Percentiles rank a stretch among this genome's conserved stretches.
Conservation (phyloP, 2,329 filamentous ascomycete genomes). For the Trichothecium sympodiale region DNA sequence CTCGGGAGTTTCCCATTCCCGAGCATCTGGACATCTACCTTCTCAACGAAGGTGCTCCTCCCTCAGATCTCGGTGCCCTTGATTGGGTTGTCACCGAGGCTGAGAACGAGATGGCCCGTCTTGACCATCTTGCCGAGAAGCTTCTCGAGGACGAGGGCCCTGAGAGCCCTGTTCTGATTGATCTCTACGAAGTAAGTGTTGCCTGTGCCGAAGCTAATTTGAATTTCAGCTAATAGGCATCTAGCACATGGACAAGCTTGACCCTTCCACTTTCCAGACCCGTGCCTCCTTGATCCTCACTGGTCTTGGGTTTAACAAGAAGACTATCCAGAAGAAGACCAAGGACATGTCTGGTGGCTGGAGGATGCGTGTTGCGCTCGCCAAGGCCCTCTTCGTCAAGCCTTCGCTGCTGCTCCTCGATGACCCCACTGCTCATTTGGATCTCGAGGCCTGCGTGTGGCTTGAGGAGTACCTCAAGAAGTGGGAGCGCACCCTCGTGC, state of each 20-base stretch:
- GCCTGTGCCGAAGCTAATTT: background rate
- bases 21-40: conserved; percentile 98
- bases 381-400: conserved; percentile 97
- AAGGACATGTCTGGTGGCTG: conserved; percentile 99
- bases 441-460: conserved; percentile 99
- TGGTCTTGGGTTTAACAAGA: conserved; percentile 98
- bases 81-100: conserved; percentile 97
- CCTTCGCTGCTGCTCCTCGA: conserved; percentile 91
- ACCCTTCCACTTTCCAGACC: conserved; percentile 91
- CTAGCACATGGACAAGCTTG: conserved; percentile 97
- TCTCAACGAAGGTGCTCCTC: conserved; percentile 90
- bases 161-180: conserved; percentile 80
- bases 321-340: conserved; percentile 96
- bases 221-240: background rate
- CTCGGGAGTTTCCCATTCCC: conserved; percentile 90
- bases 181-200: conserved; percentile 78
- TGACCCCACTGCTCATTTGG: conserved; percentile 97
- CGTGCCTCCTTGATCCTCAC: conserved; percentile 94
- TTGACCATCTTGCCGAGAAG: conserved; percentile 82
- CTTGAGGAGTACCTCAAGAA: conserved; percentile 99
- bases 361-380: conserved; percentile 98
- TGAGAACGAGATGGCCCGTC: conserved; percentile 78
- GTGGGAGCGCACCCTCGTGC: conserved; percentile 93
- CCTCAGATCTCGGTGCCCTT: conserved; percentile 77
- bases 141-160: conserved; percentile 87